phyloP scores from a whole-genome alignment of 2,329 filamentous ascomycete genomes.

The Colletotrichum neosansevieriae region DNA sequence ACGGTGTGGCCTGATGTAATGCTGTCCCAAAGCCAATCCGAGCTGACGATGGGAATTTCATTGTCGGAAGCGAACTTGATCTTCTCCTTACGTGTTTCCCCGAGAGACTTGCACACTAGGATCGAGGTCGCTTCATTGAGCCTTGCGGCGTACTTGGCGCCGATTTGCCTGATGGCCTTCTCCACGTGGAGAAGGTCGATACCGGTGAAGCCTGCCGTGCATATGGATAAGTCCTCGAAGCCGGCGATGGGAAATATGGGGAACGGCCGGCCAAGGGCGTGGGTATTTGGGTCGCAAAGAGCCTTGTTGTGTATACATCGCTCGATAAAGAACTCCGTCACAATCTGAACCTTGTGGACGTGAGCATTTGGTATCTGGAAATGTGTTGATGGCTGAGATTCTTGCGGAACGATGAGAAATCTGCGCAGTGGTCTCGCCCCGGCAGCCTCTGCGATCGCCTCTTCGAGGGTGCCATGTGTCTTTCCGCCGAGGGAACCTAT shows the following conservation, averaged over 20 bases:
- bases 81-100: conserved; percentile 77
- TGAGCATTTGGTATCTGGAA: conserved; percentile 51
- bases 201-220: conserved; percentile 84
- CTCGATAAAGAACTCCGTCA: conserved; percentile 96
- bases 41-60: conserved; percentile 83
- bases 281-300: conserved; percentile 75
- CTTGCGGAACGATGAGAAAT: conserved; percentile 68
- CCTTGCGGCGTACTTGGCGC: conserved; percentile 83
- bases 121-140: conserved; percentile 80
- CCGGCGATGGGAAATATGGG: conserved; percentile 75
- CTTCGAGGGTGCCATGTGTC: conserved; percentile 57
- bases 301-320: conserved; percentile 83
- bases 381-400: conserved; percentile 59
- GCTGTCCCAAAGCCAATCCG: conserved; percentile 88
- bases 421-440: conserved; percentile 51
- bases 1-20: conserved; percentile 68
- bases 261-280: conserved; percentile 84
- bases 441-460: conserved; percentile 50
- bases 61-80: conserved; percentile 80
- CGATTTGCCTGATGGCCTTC: conserved; percentile 80
- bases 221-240: conserved; percentile 78
- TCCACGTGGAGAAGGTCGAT: conserved; percentile 89
- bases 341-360: conserved; percentile 59
- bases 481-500: conserved; percentile 62
- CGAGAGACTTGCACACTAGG: conserved; percentile 76